Evolutionary conservation across 2,329 filamentous ascomycete genomes (phyloP).

Genomic region (Scorias spongiosa): DNA sequence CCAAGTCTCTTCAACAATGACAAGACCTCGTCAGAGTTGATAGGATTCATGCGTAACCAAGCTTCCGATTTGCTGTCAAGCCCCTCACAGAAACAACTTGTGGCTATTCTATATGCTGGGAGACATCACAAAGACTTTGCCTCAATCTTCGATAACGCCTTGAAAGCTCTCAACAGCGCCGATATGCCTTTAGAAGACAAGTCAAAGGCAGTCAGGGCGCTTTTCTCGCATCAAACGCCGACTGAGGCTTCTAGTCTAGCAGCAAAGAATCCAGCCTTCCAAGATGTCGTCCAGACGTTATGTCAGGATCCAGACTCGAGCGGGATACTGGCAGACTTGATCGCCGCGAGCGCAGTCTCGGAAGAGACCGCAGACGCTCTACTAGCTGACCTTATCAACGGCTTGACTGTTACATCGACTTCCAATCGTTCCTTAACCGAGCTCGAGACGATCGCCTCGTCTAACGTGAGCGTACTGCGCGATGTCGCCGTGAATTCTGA

Average conservation of each 20-base stretch:
- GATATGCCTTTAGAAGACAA: conserved; percentile 9
- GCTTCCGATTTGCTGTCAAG: conserved; percentile 48
- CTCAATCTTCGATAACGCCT: conserved; percentile 11
- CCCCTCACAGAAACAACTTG: conserved; percentile 50
- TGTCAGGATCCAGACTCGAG: conserved; percentile 6
- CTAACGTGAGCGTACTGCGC: conserved; percentile 24
- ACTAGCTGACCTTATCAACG: conserved; percentile 9
- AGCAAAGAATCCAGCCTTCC: conserved; percentile 5
- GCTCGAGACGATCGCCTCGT: conserved; percentile 24
- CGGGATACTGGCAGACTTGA: conserved; percentile 8
- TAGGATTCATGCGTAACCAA: conserved; percentile 38
- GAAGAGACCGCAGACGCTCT: conserved; percentile 23
- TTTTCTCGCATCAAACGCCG: conserved; percentile 22
- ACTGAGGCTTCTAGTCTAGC: conserved; percentile 20
- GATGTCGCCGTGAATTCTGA: conserved; percentile 29
- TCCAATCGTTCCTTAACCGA: conserved; percentile 22
- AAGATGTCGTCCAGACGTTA: conserved; percentile 18
- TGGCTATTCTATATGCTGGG: conserved; percentile 46
- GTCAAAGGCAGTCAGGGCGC: conserved; percentile 10
- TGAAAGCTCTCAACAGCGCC: conserved; percentile 8
- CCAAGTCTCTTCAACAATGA: conserved; percentile 26
- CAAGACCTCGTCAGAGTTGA: conserved; percentile 25
- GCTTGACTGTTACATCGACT: conserved; percentile 6
- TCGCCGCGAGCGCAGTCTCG: conserved; percentile 16
- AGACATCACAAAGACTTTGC: conserved; percentile 19